Base-by-base conservation (phyloP, 352 stramenopile species). In the Phytophthora aleatoria region DNA sequence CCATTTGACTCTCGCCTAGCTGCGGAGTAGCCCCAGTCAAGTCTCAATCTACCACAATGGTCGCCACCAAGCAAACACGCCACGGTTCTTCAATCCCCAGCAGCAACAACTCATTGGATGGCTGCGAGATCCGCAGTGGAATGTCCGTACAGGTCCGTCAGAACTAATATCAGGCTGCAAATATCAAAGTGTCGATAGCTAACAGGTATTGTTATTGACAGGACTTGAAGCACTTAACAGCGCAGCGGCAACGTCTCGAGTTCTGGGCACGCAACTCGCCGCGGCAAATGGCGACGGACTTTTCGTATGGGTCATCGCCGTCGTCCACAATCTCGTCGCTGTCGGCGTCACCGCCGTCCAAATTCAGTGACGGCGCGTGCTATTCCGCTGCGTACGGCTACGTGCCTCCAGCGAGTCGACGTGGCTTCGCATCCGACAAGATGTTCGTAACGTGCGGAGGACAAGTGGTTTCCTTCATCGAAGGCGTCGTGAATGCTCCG, bases 371-470 rank as follows among this genome's bases (percentile, higher is more conserved):
- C 38, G 49, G 57, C 24, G 30, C 27, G 35, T 70, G 60, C 50
- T 72, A 58, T 49, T 72, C 33, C 0, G 56, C 50, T 36, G 48
- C 42, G 9, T 72, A 72, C 9, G 57, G 66, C 47, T 68, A 68
- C 41, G 33, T 53, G 8, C 64, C 57, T 8, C 50, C 50, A 35
- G 54, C 63, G 5, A 63, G 50, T 58, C 61, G 61, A 43, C 72
- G 68, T 6, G 63, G 63, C 13, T 70, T 72, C 26, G 64, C 65
- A 15, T 70, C 65, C 10, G 80, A 89, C 57, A 85, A 83, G 52
- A 90, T 92, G 76, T 91, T 92, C 50, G 74, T 94, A n/a, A 94
- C 85, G 26, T 91, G 71, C 36, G 82, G 85, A 20, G 85, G 85
- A 1, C 85, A 94, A 51, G 74, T 92, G 33, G 82, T 94, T 52